These are phyloP conservation scores for Microsporum canis DNA, from an alignment of 2,329 filamentous ascomycete genomes.

Conservation along the genomic window DNA sequence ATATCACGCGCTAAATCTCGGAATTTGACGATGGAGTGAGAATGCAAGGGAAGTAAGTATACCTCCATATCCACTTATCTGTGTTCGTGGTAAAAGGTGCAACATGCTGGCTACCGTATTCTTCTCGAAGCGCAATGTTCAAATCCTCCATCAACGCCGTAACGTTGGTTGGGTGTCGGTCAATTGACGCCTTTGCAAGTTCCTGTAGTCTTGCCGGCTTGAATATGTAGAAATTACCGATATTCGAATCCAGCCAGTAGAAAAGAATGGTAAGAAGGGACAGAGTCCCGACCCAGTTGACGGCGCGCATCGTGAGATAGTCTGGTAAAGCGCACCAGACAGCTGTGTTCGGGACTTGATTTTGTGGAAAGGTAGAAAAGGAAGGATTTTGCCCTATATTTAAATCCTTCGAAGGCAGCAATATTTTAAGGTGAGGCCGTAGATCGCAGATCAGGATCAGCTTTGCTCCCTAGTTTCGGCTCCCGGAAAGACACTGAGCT, in stretches of 20 bases:
- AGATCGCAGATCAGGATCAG: not conserved
- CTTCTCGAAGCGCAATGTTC: conserved; percentile 7
- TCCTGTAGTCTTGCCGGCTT: conserved; percentile 15
- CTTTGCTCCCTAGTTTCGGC: not conserved
- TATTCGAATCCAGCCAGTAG: conserved; percentile 7
- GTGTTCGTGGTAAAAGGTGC: conserved; percentile 25
- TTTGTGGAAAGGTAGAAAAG: conserved; percentile 13
- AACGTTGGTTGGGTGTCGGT: conserved; percentile 22
- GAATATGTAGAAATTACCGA: conserved; percentile 17
- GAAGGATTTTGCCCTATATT: not conserved
- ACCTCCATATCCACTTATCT: conserved; percentile 67
- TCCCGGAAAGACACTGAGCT: not conserved
- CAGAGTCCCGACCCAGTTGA: not conserved
- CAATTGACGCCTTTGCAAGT: conserved; percentile 16
- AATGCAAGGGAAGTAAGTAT: not conserved
- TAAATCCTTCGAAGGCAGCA: not conserved
- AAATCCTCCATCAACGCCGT: conserved; percentile 22
- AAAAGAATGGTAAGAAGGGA: conserved; percentile 5
- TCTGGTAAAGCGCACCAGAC: not conserved
- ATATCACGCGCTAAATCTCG: not conserved
- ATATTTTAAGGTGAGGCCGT: not conserved
- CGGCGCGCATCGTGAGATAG: not conserved
- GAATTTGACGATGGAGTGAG: not conserved
- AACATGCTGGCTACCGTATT: conserved; percentile 11
- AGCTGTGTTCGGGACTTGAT: not conserved